phyloP scores from a whole-genome alignment of 2,329 filamentous ascomycete species.

The Trichoderma guizhouense region DNA sequence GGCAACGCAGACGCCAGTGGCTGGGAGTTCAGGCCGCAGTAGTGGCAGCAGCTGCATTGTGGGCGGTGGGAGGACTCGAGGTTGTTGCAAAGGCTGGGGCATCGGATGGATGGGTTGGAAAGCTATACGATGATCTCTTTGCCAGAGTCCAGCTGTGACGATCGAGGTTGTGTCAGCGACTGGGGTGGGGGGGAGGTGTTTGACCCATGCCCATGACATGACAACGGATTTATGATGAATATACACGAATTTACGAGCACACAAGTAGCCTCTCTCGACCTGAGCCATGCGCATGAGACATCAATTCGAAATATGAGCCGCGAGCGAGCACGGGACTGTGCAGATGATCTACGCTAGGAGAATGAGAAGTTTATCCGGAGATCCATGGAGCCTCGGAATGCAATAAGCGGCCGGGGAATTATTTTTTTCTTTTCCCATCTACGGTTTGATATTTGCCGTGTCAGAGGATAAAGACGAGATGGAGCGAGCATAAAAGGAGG shows the following conservation, averaged over 20 bases:
- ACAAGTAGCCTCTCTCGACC: neutral
- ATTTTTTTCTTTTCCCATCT: neutral
- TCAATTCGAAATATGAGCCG: neutral
- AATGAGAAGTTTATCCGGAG: neutral
- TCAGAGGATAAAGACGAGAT: neutral
- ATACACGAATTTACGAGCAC: conserved; percentile 9
- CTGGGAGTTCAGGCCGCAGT: conserved; percentile 66
- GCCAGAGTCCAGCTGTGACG: conserved; percentile 31
- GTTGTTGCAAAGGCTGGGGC: conserved; percentile 70
- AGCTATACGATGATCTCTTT: conserved; percentile 69
- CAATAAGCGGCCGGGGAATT: neutral
- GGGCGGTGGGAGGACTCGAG: conserved; percentile 78
- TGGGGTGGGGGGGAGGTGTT: neutral
- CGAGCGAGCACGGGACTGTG: neutral
- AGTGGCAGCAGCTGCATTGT: conserved; percentile 58
- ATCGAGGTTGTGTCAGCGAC: neutral
- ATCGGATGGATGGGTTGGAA: conserved; percentile 74
- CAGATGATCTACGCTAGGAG: neutral
- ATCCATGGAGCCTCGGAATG: neutral
- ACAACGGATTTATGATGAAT: neutral
- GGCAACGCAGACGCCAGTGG: conserved; percentile 62
- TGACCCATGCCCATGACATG: neutral
- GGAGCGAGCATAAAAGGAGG: neutral
- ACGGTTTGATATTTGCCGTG: neutral
- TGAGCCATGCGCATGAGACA: neutral